These are phyloP conservation scores for Simplicillium aogashimaense DNA, from an alignment of 2,329 filamentous ascomycete species.

Conservation along the genomic window DNA sequence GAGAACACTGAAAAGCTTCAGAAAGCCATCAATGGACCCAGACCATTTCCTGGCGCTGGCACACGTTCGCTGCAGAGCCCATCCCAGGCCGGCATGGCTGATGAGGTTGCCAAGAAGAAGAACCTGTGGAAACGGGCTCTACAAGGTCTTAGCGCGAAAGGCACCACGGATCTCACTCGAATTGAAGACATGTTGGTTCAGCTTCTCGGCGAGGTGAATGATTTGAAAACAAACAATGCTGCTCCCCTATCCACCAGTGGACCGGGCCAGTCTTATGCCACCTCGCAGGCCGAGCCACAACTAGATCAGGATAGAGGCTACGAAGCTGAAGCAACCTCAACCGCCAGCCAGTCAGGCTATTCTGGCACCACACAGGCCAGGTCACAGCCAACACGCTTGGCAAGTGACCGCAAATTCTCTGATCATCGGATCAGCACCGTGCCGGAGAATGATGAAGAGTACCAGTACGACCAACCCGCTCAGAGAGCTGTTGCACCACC, in stretches of 20 bases:
- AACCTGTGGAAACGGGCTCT: slow-evolving; percentile 93
- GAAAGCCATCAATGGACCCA: slow-evolving; percentile 73
- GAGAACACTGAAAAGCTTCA: slow-evolving; percentile 81
- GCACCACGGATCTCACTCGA: slow-evolving; percentile 74
- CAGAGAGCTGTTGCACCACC: slow-evolving; percentile 14
- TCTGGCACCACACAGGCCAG: no score
- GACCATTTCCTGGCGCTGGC: slow-evolving; percentile 63
- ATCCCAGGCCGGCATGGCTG: slow-evolving; percentile 44
- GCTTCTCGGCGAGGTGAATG: slow-evolving; percentile 84
- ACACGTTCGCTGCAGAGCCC: slow-evolving; percentile 48
- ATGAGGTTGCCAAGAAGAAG: slow-evolving; percentile 66
- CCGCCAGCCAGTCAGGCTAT: slow-evolving; percentile 58
- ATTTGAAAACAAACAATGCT: slow-evolving; percentile 54
- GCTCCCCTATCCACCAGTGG: slow-evolving; percentile 32
- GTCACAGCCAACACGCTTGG: slow-evolving; percentile 31
- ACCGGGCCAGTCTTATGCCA: slow-evolving; percentile 55
- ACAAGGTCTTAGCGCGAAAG: slow-evolving; percentile 80
- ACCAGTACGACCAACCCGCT: slow-evolving; percentile 42
- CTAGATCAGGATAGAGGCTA: slow-evolving; percentile 67
- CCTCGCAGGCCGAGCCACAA: slow-evolving; percentile 50
- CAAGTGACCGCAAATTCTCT: slow-evolving; percentile 47
- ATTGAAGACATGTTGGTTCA: slow-evolving; percentile 92
- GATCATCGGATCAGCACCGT: slow-evolving; percentile 87
- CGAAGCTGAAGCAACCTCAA: slow-evolving; percentile 72
- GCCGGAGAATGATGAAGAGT: slow-evolving; percentile 71